Evolutionary conservation across 164 flowering plant species (phyloP).

Genomic region (Vitis riparia): DNA sequence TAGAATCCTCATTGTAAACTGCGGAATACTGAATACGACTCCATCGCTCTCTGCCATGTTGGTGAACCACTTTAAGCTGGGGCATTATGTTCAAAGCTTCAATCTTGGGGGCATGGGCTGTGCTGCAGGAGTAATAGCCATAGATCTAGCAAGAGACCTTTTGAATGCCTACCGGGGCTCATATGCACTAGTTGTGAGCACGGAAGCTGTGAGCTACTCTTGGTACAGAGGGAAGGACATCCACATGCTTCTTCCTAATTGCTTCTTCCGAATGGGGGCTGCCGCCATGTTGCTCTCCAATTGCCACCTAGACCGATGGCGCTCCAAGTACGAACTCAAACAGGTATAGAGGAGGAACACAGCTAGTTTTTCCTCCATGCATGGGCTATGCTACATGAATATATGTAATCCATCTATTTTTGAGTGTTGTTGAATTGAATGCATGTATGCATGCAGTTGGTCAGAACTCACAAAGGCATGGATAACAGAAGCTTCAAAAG

Average conservation of each 20-base stretch:
- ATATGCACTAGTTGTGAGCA: conserved; percentile 71
- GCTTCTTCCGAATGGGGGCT: conserved; percentile 79
- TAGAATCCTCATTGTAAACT: conserved; percentile 59
- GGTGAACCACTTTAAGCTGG: conserved; percentile 64
- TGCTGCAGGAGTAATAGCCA: conserved; percentile 58
- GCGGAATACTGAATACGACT: conserved; percentile 55
- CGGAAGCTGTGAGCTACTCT: conserved; percentile 47
- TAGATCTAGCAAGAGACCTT: conserved; percentile 66
- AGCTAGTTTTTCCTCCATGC: background rate
- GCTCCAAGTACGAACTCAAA: conserved; percentile 65
- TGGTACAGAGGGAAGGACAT: conserved; percentile 62
- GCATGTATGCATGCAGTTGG: conserved; percentile 34
- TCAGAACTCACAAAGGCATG: conserved; percentile 64
- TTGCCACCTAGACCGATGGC: conserved; percentile 46
- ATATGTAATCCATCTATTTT: too few relatives aligned
- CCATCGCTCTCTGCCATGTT: conserved; percentile 79
- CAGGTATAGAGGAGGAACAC: conserved; percentile 29
- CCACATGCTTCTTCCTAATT: conserved; percentile 67
- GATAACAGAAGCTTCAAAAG: conserved; percentile 50
- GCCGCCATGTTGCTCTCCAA: conserved; percentile 70
- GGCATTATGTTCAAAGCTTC: conserved; percentile 46
- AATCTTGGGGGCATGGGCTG: conserved; percentile 91
- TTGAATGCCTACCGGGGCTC: conserved; percentile 44
- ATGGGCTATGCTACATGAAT: too few relatives aligned
- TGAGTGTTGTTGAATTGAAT: background rate